Percentiles rank a stretch among this genome's conserved stretches.
Conservation (phyloP, 257 asterid genomes). For the Nicotiana undulata region DNA sequence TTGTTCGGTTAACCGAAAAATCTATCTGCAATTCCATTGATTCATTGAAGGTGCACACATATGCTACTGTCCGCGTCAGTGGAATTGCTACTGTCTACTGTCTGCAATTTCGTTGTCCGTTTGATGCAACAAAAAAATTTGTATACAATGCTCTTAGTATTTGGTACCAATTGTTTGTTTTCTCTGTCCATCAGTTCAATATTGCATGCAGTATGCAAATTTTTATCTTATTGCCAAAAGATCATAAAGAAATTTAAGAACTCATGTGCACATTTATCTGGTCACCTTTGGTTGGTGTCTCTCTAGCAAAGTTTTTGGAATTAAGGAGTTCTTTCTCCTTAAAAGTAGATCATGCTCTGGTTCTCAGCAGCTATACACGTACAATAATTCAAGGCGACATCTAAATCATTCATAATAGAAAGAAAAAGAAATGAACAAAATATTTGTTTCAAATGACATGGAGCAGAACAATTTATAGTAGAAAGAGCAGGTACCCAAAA, state of each 20-base stretch:
- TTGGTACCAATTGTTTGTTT: background rate
- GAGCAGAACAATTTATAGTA: no score
- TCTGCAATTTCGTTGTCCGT: no score
- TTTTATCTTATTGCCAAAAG: background rate
- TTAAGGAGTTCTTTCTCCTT: background rate
- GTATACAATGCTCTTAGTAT: background rate
- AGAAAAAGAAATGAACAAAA: background rate
- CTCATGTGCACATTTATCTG: background rate
- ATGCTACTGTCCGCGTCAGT: no score
- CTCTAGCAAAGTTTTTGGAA: background rate
- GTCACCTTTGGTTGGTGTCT: background rate
- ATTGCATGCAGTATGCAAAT: background rate
- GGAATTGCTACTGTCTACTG: no score
- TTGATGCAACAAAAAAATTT: no score
- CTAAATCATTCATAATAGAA: background rate
- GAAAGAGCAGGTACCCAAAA: no score
- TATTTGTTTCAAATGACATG: no score
- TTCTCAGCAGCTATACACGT: background rate
- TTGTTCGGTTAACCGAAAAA: no score
- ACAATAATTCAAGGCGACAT: background rate
- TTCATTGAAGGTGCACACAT: no score
- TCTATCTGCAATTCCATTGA: no score
- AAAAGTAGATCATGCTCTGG: background rate
- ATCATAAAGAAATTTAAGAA: background rate
- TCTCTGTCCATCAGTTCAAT: background rate